These are phyloP conservation scores for Phialophora chinensis DNA, from an alignment of 2,329 filamentous ascomycete species.

Conservation along the genomic window DNA sequence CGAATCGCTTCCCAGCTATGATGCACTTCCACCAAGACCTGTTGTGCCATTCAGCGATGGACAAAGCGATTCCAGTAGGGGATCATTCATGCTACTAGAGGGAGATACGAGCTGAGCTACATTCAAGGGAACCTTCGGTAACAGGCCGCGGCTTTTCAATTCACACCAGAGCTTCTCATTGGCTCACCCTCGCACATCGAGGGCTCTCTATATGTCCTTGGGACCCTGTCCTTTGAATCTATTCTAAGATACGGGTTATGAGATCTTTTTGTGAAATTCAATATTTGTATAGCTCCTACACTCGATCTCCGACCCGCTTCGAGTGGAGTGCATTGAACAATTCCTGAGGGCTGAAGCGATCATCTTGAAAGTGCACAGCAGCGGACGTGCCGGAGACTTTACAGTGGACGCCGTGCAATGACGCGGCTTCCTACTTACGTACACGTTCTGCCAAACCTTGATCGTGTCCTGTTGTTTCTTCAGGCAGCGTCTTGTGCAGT, in stretches of 20 bases:
- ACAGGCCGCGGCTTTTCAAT: conserved; percentile 5
- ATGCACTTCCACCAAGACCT: background rate
- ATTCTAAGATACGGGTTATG: background rate
- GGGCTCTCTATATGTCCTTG: background rate
- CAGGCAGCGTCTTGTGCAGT: background rate
- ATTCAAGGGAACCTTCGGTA: background rate
- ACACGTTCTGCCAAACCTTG: background rate
- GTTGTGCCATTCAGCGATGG: background rate
- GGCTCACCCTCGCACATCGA: background rate
- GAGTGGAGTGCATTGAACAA: background rate
- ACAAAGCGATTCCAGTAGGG: background rate
- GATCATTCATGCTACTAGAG: conserved; percentile 6
- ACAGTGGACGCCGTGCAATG: background rate
- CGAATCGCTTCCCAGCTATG: background rate
- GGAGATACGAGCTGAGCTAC: conserved; percentile 9
- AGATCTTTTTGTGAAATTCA: background rate
- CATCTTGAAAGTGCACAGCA: background rate
- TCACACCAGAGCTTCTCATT: background rate
- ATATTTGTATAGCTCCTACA: background rate
- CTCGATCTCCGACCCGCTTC: background rate
- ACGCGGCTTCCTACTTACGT: background rate
- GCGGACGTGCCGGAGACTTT: background rate
- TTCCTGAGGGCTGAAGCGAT: background rate
- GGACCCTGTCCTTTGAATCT: background rate
- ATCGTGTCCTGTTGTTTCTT: background rate